Conservation (phyloP, 768 basidiomycete genomes). For the Flagelloscypha sp. region DNA sequence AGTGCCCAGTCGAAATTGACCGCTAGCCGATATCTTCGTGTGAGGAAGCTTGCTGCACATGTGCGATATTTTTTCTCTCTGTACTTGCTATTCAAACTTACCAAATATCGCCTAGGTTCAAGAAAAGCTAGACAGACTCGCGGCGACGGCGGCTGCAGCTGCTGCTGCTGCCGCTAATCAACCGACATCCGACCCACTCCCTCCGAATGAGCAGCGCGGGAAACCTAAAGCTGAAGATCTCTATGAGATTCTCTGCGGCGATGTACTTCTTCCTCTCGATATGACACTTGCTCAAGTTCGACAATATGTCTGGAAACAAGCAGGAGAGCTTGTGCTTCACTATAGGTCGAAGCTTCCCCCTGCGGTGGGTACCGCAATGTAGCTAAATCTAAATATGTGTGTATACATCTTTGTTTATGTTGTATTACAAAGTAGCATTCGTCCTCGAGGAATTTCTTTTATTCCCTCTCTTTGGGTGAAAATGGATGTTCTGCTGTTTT, state of each 20-base stretch:
- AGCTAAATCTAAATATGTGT: too few relatives aligned
- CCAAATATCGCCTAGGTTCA: constrained; percentile 48
- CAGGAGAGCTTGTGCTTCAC: constrained; percentile 64
- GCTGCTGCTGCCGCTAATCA: constrained; percentile 29
- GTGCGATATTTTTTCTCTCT: constrained; percentile 34
- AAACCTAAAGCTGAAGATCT: constrained; percentile 48
- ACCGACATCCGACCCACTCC: constrained; percentile 23
- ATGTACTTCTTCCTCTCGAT: constrained; percentile 68
- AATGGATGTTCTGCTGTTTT: too few relatives aligned
- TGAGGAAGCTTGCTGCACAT: constrained; percentile 78
- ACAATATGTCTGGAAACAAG: constrained; percentile 82
- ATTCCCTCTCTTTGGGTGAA: too few relatives aligned
- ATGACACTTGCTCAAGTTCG: constrained; percentile 90
- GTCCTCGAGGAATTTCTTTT: too few relatives aligned
- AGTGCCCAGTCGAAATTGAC: constrained; percentile 81
- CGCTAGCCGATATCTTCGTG: constrained; percentile 76
- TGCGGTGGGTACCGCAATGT: too few relatives aligned
- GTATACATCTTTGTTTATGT: too few relatives aligned
- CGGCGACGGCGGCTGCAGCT: constrained; percentile 20
- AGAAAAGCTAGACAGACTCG: constrained; percentile 69
- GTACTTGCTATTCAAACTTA: constrained; percentile 1
- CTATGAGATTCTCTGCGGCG: constrained; percentile 87
- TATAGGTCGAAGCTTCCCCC: constrained; percentile 45
- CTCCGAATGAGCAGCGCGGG: constrained; percentile 12
- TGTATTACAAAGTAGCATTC: too few relatives aligned